phyloP scores from a whole-genome alignment of 2,329 filamentous ascomycete genomes.

The Pseudophaeomoniella oleicola region DNA sequence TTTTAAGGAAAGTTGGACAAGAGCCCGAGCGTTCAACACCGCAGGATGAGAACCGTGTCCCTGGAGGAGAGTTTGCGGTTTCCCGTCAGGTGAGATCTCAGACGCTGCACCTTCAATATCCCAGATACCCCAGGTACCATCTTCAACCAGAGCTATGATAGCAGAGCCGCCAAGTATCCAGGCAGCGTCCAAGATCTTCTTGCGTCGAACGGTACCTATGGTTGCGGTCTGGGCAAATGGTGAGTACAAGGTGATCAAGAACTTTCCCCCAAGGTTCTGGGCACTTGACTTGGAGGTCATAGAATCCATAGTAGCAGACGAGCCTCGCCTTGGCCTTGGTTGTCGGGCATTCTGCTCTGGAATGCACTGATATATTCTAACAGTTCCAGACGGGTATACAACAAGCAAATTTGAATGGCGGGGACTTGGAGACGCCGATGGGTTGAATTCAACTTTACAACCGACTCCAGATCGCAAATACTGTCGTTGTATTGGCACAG shows the following conservation, averaged over 20 bases:
- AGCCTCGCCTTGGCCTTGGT: slow-evolving; percentile 14
- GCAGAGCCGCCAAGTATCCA: slow-evolving; percentile 31
- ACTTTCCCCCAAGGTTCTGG: slow-evolving; percentile 22
- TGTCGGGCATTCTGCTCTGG: slow-evolving; percentile 17
- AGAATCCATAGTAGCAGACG: slow-evolving; percentile 18
- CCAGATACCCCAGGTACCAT: slow-evolving; percentile 36
- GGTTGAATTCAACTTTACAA: slow-evolving; percentile 36
- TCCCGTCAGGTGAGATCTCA: slow-evolving; percentile 19
- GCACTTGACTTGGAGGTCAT: slow-evolving; percentile 7
- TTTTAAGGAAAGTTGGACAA: slow-evolving; percentile 26
- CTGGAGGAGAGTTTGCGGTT: slow-evolving; percentile 21
- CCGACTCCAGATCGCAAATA: slow-evolving; percentile 31
- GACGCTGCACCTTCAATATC: slow-evolving; percentile 28
- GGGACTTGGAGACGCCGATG: slow-evolving; percentile 34
- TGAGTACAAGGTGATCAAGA: slow-evolving; percentile 28
- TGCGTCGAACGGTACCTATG: slow-evolving; percentile 13
- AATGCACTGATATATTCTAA: slow-evolving; percentile 44
- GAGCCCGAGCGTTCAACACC: slow-evolving; percentile 23
- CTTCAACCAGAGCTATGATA: slow-evolving; percentile 28
- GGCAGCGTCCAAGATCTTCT: slow-evolving; percentile 30
- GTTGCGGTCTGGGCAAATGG: slow-evolving; percentile 20
- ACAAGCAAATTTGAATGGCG: slow-evolving; percentile 42
- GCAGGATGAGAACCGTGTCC: slow-evolving; percentile 20
- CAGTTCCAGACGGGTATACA: slow-evolving; percentile 37
- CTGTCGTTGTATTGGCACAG: slow-evolving; percentile 30